A percentile compares a stretch with the other conserved stretches of the same genome.
These are phyloP conservation scores for Diplotaxis tenuifolia DNA, from an alignment of 345 rosid species.

Conservation along the genomic window DNA sequence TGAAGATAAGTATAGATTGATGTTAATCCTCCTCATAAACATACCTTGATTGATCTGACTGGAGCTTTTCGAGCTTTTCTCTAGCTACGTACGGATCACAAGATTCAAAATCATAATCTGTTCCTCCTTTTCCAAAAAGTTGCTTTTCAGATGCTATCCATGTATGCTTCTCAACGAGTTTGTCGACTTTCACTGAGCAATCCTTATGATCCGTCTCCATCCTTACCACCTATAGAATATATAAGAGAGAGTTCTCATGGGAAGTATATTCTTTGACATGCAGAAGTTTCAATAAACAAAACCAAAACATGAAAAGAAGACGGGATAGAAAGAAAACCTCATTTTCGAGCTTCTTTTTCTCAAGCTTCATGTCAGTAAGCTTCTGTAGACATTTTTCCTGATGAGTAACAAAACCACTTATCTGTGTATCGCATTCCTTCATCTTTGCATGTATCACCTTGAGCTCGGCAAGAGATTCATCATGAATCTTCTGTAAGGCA, in stretches of 20 bases:
- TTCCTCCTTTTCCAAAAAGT: slow-evolving; percentile 90
- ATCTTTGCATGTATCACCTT: slow-evolving; percentile 63
- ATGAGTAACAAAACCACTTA: slow-evolving; percentile 58
- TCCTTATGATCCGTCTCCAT: slow-evolving; percentile 93
- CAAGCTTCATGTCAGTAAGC: slow-evolving; percentile 72
- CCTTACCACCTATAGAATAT: slow-evolving; percentile 56
- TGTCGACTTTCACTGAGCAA: slow-evolving; percentile 76
- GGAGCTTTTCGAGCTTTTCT: slow-evolving; percentile 79
- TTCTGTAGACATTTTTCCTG: slow-evolving; percentile 74
- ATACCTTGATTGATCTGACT: slow-evolving; percentile 86
- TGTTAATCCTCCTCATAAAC: slow-evolving; percentile 16
- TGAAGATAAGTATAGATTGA: not conserved
- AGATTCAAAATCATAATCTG: slow-evolving; percentile 88
- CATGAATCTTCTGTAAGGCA: slow-evolving; percentile 52
- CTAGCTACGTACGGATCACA: slow-evolving; percentile 71
- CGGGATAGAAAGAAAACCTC: slow-evolving; percentile 55
- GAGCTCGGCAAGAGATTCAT: slow-evolving; percentile 65
- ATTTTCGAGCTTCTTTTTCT: slow-evolving; percentile 91
- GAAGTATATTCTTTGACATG: slow-evolving; percentile 16
- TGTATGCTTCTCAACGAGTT: slow-evolving; percentile 85
- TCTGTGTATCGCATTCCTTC: slow-evolving; percentile 93
- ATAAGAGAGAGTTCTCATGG: slow-evolving; percentile 12
- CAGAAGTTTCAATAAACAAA: not conserved
- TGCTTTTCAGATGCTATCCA: slow-evolving; percentile 95
- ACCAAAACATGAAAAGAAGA: not conserved